A percentile compares a stretch with the other conserved stretches of the same genome.
These are phyloP conservation scores for Chrysochromulina parva DNA, from an alignment of 78 protist genomes.

Conservation along the genomic window DNA sequence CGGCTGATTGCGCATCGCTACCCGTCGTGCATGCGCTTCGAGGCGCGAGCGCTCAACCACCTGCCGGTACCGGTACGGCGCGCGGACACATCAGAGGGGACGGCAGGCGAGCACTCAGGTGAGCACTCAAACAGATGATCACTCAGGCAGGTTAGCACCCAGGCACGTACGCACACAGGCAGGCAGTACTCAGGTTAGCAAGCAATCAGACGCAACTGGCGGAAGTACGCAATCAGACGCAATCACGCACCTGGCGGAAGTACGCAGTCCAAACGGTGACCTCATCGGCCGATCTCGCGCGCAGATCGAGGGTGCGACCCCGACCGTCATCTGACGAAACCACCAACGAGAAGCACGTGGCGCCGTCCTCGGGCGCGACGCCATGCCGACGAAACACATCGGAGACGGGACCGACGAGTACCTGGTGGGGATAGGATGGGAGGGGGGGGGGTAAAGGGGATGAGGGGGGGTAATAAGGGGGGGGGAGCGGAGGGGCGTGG, in stretches of 20 bases:
- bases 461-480: no score
- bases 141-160: no score
- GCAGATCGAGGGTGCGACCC: conserved; percentile 28
- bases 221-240: no score
- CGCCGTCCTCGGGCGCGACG: neutral
- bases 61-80: neutral
- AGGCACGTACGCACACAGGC: no score
- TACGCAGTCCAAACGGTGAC: neutral
- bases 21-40: neutral
- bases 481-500: no score
- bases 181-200: no score
- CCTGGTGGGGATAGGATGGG: no score
- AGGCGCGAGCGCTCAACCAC: neutral
- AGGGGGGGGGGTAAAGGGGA: no score
- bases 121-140: no score
- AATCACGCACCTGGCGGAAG: conserved; percentile 6
- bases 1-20: conserved; percentile 23
- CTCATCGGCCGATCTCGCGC: neutral
- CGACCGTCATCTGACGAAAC: no score
- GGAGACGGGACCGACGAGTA: neutral
- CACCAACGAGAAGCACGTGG: neutral
- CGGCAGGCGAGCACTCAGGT: no score
- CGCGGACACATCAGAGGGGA: neutral
- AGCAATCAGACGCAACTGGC: no score
- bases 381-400: neutral